Evolutionary conservation across 2,329 filamentous ascomycete genomes (phyloP).

Genomic region (Aspergillus novofumigatus): DNA sequence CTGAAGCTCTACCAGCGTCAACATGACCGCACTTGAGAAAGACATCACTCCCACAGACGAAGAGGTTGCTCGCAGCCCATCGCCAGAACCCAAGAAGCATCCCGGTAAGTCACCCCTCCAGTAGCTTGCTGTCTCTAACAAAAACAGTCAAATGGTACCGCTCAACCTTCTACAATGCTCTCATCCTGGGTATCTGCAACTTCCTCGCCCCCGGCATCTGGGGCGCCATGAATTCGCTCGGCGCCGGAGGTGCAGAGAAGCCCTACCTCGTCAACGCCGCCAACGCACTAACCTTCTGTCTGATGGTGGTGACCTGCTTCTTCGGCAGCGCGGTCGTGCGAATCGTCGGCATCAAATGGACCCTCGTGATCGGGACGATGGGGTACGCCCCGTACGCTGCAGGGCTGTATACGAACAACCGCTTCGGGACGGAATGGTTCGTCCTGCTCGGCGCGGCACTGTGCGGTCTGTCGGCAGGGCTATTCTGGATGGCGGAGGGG

Average conservation of each 20-base stretch:
- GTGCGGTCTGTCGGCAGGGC: constrained; percentile 65
- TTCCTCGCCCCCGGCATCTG: constrained; percentile 68
- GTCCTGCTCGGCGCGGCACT: constrained; percentile 63
- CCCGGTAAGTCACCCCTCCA: neutral
- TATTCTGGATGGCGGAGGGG: constrained; percentile 73
- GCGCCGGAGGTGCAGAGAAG: constrained; percentile 62
- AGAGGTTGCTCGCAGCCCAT: neutral
- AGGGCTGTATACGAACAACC: constrained; percentile 68
- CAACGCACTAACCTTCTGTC: constrained; percentile 66
- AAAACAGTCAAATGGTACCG: constrained; percentile 63
- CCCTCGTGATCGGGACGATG: constrained; percentile 66
- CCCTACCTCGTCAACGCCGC: constrained; percentile 66
- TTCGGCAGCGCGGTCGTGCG: constrained; percentile 61
- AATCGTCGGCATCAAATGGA: constrained; percentile 66
- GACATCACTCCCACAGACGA: neutral
- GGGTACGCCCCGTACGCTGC: constrained; percentile 70
- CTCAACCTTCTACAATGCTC: constrained; percentile 68
- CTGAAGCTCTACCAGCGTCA: neutral
- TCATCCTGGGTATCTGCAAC: constrained; percentile 67
- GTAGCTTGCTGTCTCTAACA: neutral
- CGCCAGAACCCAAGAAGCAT: neutral
- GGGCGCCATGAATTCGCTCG: constrained; percentile 69
- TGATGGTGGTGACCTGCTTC: constrained; percentile 69
- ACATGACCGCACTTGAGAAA: neutral
- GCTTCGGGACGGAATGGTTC: constrained; percentile 66